Conservation (phyloP, 257 asterid species). For the Euphrasia confusa region DNA sequence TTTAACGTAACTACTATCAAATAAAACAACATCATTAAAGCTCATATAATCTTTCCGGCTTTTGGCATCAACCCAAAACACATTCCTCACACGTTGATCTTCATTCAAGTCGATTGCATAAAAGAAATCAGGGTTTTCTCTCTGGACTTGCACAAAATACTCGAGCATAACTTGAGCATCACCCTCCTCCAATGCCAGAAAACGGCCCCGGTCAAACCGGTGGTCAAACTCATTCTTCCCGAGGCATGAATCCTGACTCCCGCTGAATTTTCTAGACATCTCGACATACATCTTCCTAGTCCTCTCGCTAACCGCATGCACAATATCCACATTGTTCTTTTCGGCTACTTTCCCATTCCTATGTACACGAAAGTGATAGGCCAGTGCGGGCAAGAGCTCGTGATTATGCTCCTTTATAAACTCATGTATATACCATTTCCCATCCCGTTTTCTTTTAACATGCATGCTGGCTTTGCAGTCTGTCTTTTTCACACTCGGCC, state of each 20-base stretch:
- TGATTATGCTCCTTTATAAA: conserved; percentile 89
- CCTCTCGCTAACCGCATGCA: conserved; percentile 91
- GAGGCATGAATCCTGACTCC: conserved; percentile 31
- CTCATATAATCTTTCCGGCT: conserved; percentile 71
- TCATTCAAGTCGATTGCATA: conserved; percentile 83
- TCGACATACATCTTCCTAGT: conserved; percentile 95
- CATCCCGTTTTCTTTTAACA: conserved; percentile 81
- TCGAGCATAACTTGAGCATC: conserved; percentile 78
- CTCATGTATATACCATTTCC: conserved; percentile 93
- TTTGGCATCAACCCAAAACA: conserved; percentile 93
- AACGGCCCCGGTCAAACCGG: conserved; percentile 55
- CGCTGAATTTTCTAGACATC: conserved; percentile 79
- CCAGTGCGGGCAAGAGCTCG: conserved; percentile 93
- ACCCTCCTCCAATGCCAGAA: conserved; percentile 77
- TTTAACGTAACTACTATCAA: conserved; percentile 70
- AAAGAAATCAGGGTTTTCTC: conserved; percentile 67
- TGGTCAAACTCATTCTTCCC: conserved; percentile 44
- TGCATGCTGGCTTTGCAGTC: conserved; percentile 98
- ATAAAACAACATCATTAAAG: conserved; percentile 70
- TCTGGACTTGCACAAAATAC: conserved; percentile 74
- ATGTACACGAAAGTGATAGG: conserved; percentile 90
- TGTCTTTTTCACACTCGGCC: conserved; percentile 76
- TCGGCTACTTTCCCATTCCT: conserved; percentile 82
- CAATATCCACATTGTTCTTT: conserved; percentile 81
- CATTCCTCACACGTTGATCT: conserved; percentile 78